Evolutionary conservation across 78 protist species (phyloP).

Genomic region (Protostelium mycophagum): DNA sequence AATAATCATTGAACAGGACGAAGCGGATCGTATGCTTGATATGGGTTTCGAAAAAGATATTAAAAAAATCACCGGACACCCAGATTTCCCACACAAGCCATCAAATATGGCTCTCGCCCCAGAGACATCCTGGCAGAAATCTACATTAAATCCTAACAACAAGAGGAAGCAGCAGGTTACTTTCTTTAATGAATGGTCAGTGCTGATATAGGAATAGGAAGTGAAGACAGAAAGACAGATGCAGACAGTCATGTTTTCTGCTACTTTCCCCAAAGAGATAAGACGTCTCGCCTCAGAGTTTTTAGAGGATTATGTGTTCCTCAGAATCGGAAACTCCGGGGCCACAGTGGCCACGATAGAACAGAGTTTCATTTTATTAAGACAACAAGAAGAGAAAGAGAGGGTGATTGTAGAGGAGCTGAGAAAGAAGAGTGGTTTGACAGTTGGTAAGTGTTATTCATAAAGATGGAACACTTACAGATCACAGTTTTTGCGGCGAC

Average conservation of each 20-base stretch:
- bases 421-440: neutral
- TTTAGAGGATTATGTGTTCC: slow-evolving; percentile 29
- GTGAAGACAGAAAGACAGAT: slow-evolving; percentile 69
- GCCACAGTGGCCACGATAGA: slow-evolving; percentile 36
- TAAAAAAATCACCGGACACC: slow-evolving; percentile 4
- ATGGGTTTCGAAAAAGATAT: slow-evolving; percentile 93
- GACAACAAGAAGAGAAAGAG: slow-evolving; percentile 42
- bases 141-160: slow-evolving; percentile 38
- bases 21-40: slow-evolving; percentile 94
- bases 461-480: slow-evolving; percentile 10
- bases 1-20: no score
- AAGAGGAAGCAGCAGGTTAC: slow-evolving; percentile 66
- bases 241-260: slow-evolving; percentile 92
- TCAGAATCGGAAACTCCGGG: slow-evolving; percentile 45
- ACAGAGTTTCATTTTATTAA: neutral
- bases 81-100: slow-evolving; percentile 14
- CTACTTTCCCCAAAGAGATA: slow-evolving; percentile 96
- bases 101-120: slow-evolving; percentile 68
- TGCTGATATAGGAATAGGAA: slow-evolving; percentile 18
- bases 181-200: slow-evolving; percentile 63
- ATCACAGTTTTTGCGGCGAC: slow-evolving; percentile 73
- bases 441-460: neutral
- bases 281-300: slow-evolving; percentile 67
- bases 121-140: slow-evolving; percentile 66
- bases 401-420: slow-evolving; percentile 6